phyloP scores from a whole-genome alignment of 2,329 filamentous ascomycete species.

The Penicillium sp. region DNA sequence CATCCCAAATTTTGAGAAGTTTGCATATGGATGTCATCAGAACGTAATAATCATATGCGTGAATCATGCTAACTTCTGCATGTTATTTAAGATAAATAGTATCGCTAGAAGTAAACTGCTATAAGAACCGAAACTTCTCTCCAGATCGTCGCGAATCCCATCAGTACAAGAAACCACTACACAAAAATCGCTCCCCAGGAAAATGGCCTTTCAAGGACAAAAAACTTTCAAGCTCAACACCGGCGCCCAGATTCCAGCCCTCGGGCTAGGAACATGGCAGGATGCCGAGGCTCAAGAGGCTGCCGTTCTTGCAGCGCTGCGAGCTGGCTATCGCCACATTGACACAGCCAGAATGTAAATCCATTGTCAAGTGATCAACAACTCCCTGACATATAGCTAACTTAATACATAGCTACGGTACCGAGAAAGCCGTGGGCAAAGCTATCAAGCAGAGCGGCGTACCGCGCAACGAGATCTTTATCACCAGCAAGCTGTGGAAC shows the following conservation, averaged over 20 bases:
- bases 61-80: neutral
- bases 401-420: conserved; percentile 53
- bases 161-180: too few species aligned
- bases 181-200: neutral
- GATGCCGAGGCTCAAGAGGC: conserved; percentile 50
- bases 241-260: conserved; percentile 44
- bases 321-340: conserved; percentile 54
- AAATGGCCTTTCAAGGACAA: conserved; percentile 3
- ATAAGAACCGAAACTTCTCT: neutral
- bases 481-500: conserved; percentile 67
- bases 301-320: conserved; percentile 48
- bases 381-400: neutral
- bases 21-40: neutral
- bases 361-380: neutral
- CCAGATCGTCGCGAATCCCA: neutral
- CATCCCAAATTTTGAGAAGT: neutral
- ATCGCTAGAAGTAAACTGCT: neutral
- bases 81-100: neutral
- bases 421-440: conserved; percentile 64
- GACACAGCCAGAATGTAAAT: conserved; percentile 49
- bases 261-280: conserved; percentile 56
- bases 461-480: conserved; percentile 63
- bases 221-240: conserved; percentile 44
- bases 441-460: conserved; percentile 65
- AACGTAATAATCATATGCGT: neutral